Evolutionary conservation across 2,329 filamentous ascomycete genomes (phyloP).

Genomic region (Xylaria sp.): DNA sequence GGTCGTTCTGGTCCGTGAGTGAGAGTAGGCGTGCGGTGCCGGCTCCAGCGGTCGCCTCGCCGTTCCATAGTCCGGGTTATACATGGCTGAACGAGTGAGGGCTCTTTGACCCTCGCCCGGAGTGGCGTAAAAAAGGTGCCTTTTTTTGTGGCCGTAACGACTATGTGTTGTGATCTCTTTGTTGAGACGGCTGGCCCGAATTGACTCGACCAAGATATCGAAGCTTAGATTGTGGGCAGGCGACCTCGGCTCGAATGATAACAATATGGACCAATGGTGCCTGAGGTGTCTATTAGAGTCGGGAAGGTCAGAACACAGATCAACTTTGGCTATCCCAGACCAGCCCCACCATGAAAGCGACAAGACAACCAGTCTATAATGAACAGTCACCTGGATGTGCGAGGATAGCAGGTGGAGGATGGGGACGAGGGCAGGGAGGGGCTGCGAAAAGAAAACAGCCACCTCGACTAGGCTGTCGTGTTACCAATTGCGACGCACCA

Average conservation of each 20-base stretch:
- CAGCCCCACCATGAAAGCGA: neutral
- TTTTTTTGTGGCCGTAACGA: constrained; percentile 9
- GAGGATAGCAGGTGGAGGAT: neutral
- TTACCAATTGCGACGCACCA: constrained; percentile 30
- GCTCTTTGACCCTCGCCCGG: constrained; percentile 25
- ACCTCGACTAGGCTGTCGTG: constrained; percentile 30
- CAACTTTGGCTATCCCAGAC: constrained; percentile 7
- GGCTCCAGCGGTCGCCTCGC: constrained; percentile 48
- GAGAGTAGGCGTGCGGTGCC: constrained; percentile 56
- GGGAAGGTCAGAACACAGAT: constrained; percentile 20
- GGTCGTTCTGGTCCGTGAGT: constrained; percentile 66
- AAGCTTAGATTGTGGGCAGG: constrained; percentile 11
- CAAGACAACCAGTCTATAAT: constrained; percentile 1
- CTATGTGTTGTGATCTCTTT: constrained; percentile 16
- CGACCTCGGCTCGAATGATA: constrained; percentile 9
- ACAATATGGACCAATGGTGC: constrained; percentile 18
- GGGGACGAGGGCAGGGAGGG: constrained; percentile 14
- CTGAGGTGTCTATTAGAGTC: constrained; percentile 3
- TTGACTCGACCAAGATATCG: constrained; percentile 7
- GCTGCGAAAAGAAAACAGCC: constrained; percentile 19
- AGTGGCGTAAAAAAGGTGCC: constrained; percentile 29
- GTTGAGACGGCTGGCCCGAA: constrained; percentile 9
- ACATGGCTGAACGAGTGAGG: constrained; percentile 42
- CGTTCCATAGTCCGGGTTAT: constrained; percentile 48
- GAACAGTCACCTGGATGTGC: constrained; percentile 9